phyloP scores from a whole-genome alignment of 2,329 filamentous ascomycete genomes.

The Tolypocladium capitatum region DNA sequence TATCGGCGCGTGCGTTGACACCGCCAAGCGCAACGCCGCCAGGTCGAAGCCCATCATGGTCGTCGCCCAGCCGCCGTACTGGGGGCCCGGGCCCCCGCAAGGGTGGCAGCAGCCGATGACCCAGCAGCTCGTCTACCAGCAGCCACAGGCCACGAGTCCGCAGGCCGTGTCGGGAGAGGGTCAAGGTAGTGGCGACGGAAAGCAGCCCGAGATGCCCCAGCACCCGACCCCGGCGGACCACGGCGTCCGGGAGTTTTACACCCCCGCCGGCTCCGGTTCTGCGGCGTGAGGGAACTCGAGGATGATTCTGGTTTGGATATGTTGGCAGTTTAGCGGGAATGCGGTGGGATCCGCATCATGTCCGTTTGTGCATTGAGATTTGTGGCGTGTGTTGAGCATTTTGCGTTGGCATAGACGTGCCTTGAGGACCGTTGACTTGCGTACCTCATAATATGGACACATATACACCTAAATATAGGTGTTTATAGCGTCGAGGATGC shows the following conservation, averaged over 20 bases:
- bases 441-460: not conserved
- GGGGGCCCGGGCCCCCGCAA: not conserved
- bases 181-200: not conserved
- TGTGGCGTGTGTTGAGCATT: not conserved
- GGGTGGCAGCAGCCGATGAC: not conserved
- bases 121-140: not conserved
- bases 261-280: not conserved
- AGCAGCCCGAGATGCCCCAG: not conserved
- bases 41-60: not conserved
- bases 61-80: not conserved
- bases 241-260: not conserved
- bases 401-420: not conserved
- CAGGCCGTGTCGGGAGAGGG: not conserved
- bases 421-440: not conserved
- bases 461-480: not conserved
- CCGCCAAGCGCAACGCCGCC: conserved; percentile 5
- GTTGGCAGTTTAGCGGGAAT: not conserved
- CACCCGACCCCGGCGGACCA: not conserved
- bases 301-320: not conserved
- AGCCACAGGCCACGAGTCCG: not conserved
- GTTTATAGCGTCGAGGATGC: not conserved
- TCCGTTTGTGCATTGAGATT: not conserved
- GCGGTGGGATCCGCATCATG: no score
- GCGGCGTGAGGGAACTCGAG: not conserved
- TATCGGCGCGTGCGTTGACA: conserved; percentile 11